These are phyloP conservation scores for Starmerella vitae DNA, from an alignment of 805 yeast species.

Conservation along the genomic window DNA sequence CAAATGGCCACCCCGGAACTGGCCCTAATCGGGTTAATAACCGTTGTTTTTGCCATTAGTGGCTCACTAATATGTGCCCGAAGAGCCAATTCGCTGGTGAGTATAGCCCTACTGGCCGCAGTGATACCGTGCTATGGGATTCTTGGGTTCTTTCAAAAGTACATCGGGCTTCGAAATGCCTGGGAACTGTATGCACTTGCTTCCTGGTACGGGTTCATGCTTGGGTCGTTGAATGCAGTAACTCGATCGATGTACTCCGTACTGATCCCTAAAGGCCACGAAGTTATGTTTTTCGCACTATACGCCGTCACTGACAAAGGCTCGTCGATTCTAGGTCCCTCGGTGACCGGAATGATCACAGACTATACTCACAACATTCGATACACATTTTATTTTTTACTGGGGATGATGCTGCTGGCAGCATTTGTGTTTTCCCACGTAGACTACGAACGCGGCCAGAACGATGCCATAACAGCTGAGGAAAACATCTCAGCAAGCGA, in stretches of 20 bases:
- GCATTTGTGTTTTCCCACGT: constrained; percentile 43
- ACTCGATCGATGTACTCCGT: constrained; percentile 55
- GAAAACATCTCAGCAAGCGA: no score
- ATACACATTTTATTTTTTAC: constrained; percentile 53
- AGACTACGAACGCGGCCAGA: constrained; percentile 49
- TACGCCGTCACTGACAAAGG: constrained; percentile 74
- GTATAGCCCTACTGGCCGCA: constrained; percentile 43
- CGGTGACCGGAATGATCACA: constrained; percentile 55
- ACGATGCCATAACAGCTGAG: constrained; percentile 24
- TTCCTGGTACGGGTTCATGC: constrained; percentile 58
- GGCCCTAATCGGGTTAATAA: constrained; percentile 50
- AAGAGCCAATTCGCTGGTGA: constrained; percentile 34
- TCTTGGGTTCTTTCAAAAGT: constrained; percentile 43
- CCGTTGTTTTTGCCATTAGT: constrained; percentile 51
- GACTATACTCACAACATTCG: constrained; percentile 63
- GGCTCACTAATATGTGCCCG: constrained; percentile 51
- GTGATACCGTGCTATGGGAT: constrained; percentile 62
- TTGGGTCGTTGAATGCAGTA: constrained; percentile 61
- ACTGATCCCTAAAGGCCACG: constrained; percentile 62
- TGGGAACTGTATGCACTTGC: constrained; percentile 58
- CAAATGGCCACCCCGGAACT: constrained; percentile 55
- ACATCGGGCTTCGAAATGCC: constrained; percentile 47
- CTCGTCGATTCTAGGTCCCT: constrained; percentile 60
- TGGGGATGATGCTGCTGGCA: constrained; percentile 39
- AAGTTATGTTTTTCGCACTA: constrained; percentile 60